Evolutionary conservation across 2,329 filamentous ascomycete species (phyloP).

Genomic region (Aspergillus neoniger): DNA sequence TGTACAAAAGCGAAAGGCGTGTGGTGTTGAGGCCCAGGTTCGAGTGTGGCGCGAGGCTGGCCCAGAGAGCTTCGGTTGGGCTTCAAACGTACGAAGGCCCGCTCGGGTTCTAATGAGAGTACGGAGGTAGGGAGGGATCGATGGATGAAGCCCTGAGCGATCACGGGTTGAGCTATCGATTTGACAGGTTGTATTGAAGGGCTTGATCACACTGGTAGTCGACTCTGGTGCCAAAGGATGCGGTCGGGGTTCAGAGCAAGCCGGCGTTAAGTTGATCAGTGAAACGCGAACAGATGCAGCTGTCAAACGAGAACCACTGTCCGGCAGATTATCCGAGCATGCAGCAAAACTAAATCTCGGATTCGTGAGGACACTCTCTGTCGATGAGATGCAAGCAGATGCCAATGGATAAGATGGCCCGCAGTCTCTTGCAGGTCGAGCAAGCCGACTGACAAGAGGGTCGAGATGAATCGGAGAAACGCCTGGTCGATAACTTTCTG

Average conservation of each 20-base stretch:
- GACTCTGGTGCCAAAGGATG: constrained; percentile 11
- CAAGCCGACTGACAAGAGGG: constrained; percentile 1
- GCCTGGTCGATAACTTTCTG: constrained; percentile 3
- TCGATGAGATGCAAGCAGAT: background rate
- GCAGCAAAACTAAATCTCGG: background rate
- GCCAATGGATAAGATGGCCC: background rate
- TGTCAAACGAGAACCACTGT: constrained; percentile 16
- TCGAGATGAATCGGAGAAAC: constrained; percentile 3
- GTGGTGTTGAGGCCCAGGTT: background rate
- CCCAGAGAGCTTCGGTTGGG: constrained; percentile 16
- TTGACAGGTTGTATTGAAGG: constrained; percentile 20
- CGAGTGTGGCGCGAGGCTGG: constrained; percentile 15
- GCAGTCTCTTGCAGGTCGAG: background rate
- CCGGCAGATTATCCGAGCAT: constrained; percentile 1
- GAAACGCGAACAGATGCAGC: constrained; percentile 22
- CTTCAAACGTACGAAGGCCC: constrained; percentile 16
- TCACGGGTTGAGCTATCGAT: constrained; percentile 16
- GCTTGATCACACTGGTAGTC: constrained; percentile 5
- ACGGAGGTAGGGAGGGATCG: constrained; percentile 11
- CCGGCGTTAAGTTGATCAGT: constrained; percentile 13
- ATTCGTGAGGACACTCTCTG: background rate
- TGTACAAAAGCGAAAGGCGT: background rate
- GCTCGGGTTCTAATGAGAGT: constrained; percentile 5
- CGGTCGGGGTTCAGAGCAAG: constrained; percentile 2
- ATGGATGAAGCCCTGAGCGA: constrained; percentile 4